Evolutionary conservation across 202 grass and related monocot genomes (phyloP).

Genomic region (Schoenoplectus tabernaemontani): DNA sequence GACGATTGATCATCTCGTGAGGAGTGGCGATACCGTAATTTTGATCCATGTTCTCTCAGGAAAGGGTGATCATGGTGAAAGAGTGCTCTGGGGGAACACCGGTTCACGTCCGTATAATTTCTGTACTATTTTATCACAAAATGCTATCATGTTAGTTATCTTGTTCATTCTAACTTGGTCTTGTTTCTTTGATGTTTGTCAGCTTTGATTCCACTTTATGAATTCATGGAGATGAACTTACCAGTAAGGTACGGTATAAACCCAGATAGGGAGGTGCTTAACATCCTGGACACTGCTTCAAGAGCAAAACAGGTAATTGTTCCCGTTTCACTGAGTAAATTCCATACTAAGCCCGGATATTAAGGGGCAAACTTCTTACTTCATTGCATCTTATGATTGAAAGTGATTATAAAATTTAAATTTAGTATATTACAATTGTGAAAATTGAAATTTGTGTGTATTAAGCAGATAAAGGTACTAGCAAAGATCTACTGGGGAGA

Average conservation of each 20-base stretch:
- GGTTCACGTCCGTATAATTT: slow-evolving; percentile 43
- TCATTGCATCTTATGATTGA: too few species aligned
- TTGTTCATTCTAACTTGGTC: slow-evolving; percentile 1
- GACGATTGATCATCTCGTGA: slow-evolving; percentile 42
- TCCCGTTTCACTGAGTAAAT: background rate
- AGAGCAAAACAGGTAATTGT: slow-evolving; percentile 55
- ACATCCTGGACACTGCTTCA: slow-evolving; percentile 47
- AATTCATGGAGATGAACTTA: slow-evolving; percentile 76
- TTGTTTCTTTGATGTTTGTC: background rate
- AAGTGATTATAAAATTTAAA: background rate
- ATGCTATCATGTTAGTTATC: background rate
- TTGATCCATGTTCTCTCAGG: slow-evolving; percentile 57
- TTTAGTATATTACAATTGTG: background rate
- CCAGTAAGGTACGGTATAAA: slow-evolving; percentile 43
- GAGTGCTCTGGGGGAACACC: slow-evolving; percentile 58
- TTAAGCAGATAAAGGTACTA: slow-evolving; percentile 58
- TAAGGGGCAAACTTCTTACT: too few species aligned
- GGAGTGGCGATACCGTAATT: slow-evolving; percentile 40
- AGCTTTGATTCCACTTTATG: slow-evolving; percentile 80
- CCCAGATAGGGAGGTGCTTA: slow-evolving; percentile 53
- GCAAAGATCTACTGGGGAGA: slow-evolving; percentile 92
- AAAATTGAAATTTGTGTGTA: background rate
- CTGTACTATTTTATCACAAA: background rate
- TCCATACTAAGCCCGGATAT: too few species aligned
- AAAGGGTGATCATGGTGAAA: slow-evolving; percentile 43